Evolutionary conservation across 306 rosid genomes (phyloP), one percentile per base, ranked within the genome.

Genomic region (Castanopsis chinensis): DNA sequence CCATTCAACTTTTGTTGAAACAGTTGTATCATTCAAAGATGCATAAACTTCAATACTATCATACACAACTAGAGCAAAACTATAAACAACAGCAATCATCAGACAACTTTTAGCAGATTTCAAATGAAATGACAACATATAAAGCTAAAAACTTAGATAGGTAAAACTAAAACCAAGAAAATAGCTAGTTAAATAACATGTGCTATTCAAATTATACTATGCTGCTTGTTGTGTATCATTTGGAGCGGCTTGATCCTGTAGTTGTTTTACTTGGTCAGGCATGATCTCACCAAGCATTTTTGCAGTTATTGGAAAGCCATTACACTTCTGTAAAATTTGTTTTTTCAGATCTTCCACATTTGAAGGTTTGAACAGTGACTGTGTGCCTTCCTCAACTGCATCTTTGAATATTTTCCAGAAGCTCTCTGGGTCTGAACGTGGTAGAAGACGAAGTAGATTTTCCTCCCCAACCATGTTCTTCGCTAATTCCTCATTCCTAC

Each of bases 371-470:
- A 49, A 49, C 53, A 0, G 17, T 45, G 2, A 9, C 15, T 0
- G 43, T 37, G 43, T 45, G 21, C 2, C 1, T 6, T 75, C 0
- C 30, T 45, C 72, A 59, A 69, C 80, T 4, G 72, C 37, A 5
- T 81, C 76, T 21, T 21, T 49, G 72, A 81, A 75, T 58, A 81
- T 81, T 10, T 0, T 0, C 84, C 84, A 81, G 65, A 80, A 76
- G 67, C 19, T 35, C 2, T 59, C 76, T 11, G 45, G 43, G 21
- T 75, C 68, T 15, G 45, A 57, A 33, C 71, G 63, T 21, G 80
- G 84, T 25, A 32, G 30, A 70, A 81, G 63, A 8, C 5, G 67
- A 75, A n/a, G 21, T 45, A 75, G 2, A 63, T 69, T 81, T 53
- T 59, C 76, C 49, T 70, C 53, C 37, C 80, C 84, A 51, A 60